Evolutionary conservation across 306 rosid genomes (phyloP).

Genomic region (Acacia confusa): DNA sequence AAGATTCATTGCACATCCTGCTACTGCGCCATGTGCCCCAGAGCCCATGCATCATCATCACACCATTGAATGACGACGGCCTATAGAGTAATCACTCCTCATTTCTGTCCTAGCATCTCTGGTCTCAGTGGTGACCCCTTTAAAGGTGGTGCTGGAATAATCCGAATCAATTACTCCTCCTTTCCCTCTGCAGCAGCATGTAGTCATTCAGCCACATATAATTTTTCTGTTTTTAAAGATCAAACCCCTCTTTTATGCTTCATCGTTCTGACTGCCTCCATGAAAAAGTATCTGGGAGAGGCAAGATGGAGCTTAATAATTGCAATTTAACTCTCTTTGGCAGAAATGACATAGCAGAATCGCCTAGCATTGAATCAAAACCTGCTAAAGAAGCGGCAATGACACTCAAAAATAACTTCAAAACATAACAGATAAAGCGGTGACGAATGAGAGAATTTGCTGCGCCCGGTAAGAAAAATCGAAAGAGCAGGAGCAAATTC

Average conservation of each 20-base stretch:
- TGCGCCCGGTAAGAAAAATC: neutral
- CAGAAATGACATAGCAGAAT: neutral
- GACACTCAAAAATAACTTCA: neutral
- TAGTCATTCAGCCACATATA: neutral
- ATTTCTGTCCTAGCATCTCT: neutral
- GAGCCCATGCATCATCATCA: constrained; percentile 15
- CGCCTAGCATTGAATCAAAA: neutral
- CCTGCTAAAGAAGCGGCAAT: neutral
- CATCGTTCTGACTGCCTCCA: neutral
- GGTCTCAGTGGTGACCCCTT: neutral
- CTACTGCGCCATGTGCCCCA: constrained; percentile 31
- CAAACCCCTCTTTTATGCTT: neutral
- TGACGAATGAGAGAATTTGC: neutral
- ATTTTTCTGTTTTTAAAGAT: neutral
- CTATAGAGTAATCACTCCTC: neutral
- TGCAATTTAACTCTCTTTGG: too few species aligned
- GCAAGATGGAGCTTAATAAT: neutral
- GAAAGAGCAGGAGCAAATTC: neutral
- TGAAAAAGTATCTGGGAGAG: neutral
- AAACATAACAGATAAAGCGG: neutral
- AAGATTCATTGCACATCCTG: constrained; percentile 68
- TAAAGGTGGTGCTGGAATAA: neutral
- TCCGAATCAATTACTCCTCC: neutral
- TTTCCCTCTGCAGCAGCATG: neutral
- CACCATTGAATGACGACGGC: neutral